A percentile compares a stretch with the other conserved stretches of the same genome.
phyloP scores from a whole-genome alignment of 768 basidiomycete species.

The Mycena rebaudengoi region DNA sequence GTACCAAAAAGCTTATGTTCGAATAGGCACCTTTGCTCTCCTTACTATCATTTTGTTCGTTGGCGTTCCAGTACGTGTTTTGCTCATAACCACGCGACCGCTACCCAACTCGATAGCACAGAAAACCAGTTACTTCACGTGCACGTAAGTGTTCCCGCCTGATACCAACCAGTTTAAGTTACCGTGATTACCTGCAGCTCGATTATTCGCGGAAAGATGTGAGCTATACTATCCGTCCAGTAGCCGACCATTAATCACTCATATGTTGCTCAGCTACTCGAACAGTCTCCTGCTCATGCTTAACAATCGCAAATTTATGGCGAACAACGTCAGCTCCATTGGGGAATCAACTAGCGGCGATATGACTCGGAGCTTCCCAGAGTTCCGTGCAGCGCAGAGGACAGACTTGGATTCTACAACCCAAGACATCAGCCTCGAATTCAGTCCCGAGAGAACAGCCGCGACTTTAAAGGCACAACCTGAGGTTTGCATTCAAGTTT shows the following conservation, averaged over 20 bases:
- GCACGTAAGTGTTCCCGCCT: not conserved
- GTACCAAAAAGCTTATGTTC: not conserved
- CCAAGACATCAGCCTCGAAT: too few relatives aligned
- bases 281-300: slow-evolving; percentile 4
- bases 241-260: not conserved
- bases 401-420: too few relatives aligned
- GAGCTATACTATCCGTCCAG: not conserved
- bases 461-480: too few relatives aligned
- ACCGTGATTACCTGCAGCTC: not conserved
- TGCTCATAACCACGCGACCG: not conserved
- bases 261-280: not conserved
- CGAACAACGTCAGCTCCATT: too few relatives aligned
- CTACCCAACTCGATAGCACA: not conserved
- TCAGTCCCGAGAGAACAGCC: too few relatives aligned
- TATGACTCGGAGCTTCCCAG: too few relatives aligned
- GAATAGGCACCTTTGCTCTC: slow-evolving; percentile 1
- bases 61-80: not conserved
- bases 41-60: not conserved
- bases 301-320: not conserved
- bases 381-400: too few relatives aligned
- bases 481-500: too few relatives aligned
- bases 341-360: too few relatives aligned
- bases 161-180: not conserved
- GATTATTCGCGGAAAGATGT: not conserved
- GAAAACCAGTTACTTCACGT: not conserved